phyloP scores from a whole-genome alignment of 257 asterid genomes.

The Rehmannia glutinosa region DNA sequence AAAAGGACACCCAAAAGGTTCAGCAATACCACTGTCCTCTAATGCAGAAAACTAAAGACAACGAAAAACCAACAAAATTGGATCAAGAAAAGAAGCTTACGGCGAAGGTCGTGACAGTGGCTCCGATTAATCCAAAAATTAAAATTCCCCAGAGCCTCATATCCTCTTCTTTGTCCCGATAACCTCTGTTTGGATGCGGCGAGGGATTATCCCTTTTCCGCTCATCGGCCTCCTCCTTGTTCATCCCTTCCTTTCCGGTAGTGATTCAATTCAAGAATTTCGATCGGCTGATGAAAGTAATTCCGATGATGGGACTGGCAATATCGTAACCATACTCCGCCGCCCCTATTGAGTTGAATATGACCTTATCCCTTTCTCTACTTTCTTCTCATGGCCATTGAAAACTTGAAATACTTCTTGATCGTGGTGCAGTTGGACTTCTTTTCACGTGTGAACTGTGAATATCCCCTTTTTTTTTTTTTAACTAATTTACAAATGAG shows the following conservation, averaged over 20 bases:
- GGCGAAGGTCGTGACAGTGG: conserved; percentile 62
- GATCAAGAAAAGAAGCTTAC: conserved; percentile 28
- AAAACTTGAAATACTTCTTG: too few relatives aligned
- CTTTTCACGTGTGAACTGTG: too few relatives aligned
- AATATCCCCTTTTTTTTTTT: too few relatives aligned
- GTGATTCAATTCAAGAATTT: not conserved
- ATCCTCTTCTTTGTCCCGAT: conserved; percentile 29
- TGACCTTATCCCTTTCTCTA: too few relatives aligned
- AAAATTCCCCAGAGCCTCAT: conserved; percentile 48
- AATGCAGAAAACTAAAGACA: not conserved
- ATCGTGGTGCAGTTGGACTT: too few relatives aligned
- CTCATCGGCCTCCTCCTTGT: conserved; percentile 25
- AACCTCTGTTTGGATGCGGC: conserved; percentile 18
- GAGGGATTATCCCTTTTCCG: conserved; percentile 23
- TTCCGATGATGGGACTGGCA: not conserved
- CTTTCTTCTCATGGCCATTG: too few relatives aligned
- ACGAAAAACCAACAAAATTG: not conserved
- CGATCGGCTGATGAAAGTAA: not conserved
- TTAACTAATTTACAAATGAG: too few relatives aligned
- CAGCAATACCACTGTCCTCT: not conserved
- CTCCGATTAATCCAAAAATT: conserved; percentile 67
- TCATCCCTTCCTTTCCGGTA: conserved; percentile 17
- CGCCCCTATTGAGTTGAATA: not conserved
- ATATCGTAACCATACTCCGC: not conserved
- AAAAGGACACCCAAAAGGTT: not conserved